Evolutionary conservation across 768 basidiomycete species (phyloP).

Genomic region (Termitomyces titanicus): DNA sequence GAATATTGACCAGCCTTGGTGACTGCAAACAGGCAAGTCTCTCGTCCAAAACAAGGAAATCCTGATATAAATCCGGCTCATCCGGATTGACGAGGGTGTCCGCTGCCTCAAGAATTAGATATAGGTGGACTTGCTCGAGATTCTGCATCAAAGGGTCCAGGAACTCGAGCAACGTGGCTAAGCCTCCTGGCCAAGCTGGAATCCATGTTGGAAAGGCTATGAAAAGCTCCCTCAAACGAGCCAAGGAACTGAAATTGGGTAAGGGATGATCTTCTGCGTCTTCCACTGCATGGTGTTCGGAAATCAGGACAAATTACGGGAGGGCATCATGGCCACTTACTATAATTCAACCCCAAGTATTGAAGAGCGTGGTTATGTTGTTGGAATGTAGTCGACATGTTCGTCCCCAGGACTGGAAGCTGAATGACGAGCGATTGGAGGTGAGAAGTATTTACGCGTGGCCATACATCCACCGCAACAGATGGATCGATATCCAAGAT

Average conservation of each 20-base stretch:
- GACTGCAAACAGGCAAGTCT: neutral
- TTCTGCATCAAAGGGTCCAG: neutral
- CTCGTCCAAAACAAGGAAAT: neutral
- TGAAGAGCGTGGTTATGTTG: neutral
- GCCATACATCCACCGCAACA: neutral
- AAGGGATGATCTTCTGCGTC: neutral
- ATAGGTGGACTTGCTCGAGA: neutral
- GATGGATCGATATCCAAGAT: neutral
- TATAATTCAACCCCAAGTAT: neutral
- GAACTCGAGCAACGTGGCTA: neutral
- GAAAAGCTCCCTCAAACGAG: neutral
- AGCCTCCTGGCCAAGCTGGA: neutral
- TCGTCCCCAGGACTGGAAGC: neutral
- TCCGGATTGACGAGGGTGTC: neutral
- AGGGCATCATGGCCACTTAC: neutral
- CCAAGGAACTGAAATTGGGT: neutral
- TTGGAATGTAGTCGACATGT: neutral
- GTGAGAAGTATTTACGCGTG: conserved; percentile 1
- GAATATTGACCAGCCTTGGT: neutral
- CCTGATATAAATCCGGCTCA: neutral
- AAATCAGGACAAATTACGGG: neutral
- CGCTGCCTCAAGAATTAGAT: neutral
- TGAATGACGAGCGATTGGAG: conserved; percentile 1
- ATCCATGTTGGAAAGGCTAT: conserved; percentile 3
- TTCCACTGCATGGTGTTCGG: neutral